Base-by-base conservation (phyloP, 2,329 filamentous ascomycete species). In the Colletotrichum sp. region DNA sequence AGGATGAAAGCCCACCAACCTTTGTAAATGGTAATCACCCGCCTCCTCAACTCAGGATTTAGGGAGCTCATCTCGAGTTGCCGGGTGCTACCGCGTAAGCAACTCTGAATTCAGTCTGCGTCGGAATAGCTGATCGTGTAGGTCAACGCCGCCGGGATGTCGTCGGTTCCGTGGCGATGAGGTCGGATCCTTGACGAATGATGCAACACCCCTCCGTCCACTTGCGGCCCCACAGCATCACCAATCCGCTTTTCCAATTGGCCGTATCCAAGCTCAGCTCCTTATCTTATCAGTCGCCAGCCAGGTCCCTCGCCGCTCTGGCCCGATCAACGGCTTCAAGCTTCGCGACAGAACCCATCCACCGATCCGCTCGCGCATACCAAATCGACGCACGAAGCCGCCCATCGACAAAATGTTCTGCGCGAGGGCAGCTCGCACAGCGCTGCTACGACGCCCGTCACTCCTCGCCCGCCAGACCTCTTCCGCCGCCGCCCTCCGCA, bases 21-120 rank as follows among this genome's bases (percentile, higher is more conserved):
- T 92, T 98, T 98, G 88, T 98, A 98, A 75, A 98, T 92, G 48
- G 91, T 90, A 78, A 98, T 94, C 61, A 98, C 96, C 82, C 97
- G 92, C 75, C 91, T 89, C 71, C 95, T 92, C 32, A 98, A 89
- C 76, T 90, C 86, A 4, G 87, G 85, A 78, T 91, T 93, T 0
- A 85, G 80, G 24, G 67, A 15, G 21, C 58, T 72, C 61, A 78
- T 78, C 13, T 38, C 10, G 34, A 38, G 4, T 32, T 38, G 5
- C n/a, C 58, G 18, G 12, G 10, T 34, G 3, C 0, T 10, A 21
- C 18, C 28, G n/a, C 21, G 55, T 1, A 16, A 16, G 13, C 7
- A 58, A 32, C n/a, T 21, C 28, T 21, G 18, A 21, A 15, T 6
- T 8, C n/a, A n/a, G 10, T 61, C 28, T 12, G 12, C 7, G 8